phyloP scores from a whole-genome alignment of 2,329 filamentous ascomycete genomes.

The Anisogramma anomala region DNA sequence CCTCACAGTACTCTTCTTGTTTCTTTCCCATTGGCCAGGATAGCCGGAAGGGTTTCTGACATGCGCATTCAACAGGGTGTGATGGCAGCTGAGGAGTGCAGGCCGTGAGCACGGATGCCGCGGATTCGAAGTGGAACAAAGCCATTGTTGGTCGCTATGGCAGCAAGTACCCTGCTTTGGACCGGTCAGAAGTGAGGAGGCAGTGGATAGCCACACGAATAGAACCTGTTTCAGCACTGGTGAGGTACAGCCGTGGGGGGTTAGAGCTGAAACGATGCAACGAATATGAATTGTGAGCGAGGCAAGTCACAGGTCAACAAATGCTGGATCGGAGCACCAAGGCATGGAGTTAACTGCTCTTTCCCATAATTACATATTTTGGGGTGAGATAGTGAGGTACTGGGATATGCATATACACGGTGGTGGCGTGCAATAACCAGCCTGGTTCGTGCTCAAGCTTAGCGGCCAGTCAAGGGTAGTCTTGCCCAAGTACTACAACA shows the following conservation, averaged over 20 bases:
- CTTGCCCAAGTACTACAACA: too few species aligned
- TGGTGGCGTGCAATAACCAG: too few species aligned
- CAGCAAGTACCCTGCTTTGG: neutral
- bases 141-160: conserved; percentile 9
- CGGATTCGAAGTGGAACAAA: conserved; percentile 10
- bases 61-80: too few species aligned
- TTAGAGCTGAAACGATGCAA: neutral
- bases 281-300: neutral
- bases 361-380: conserved; percentile 9
- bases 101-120: neutral
- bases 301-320: neutral
- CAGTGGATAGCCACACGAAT: neutral
- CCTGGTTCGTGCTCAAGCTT: conserved; percentile 10
- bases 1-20: neutral
- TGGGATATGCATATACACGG: neutral
- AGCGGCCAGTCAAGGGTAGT: too few species aligned
- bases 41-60: neutral
- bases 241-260: too few species aligned
- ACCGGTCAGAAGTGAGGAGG: neutral
- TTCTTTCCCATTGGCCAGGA: neutral
- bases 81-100: neutral
- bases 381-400: too few species aligned
- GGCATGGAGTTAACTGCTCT: neutral
- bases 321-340: neutral
- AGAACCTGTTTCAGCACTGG: too few species aligned